Evolutionary conservation across 495 filamentous ascomycete genomes (phyloP).

Genomic region (Podospora anserina): DNA sequence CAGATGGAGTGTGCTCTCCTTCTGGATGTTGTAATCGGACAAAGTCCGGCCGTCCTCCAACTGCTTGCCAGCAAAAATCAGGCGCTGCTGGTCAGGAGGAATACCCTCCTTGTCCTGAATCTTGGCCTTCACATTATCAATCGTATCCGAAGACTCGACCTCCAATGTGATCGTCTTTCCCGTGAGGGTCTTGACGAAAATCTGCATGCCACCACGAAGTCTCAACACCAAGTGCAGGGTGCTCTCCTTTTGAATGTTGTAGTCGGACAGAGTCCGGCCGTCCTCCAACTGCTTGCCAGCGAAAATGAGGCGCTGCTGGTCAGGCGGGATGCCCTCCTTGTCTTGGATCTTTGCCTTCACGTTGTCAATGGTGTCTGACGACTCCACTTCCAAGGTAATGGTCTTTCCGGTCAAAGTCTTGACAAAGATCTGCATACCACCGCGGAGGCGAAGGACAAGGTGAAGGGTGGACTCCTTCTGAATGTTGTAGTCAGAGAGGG

Average conservation of each 20-base stretch:
- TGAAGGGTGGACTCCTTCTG: constrained; percentile 98
- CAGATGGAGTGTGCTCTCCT: constrained; percentile 84
- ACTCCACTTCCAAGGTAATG: constrained; percentile 88
- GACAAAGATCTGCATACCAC: constrained; percentile 96
- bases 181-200: constrained; percentile 90
- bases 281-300: constrained; percentile 81
- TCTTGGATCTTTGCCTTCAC: constrained; percentile 96
- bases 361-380: constrained; percentile 90
- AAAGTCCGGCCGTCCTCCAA: constrained; percentile 81
- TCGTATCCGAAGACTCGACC: constrained; percentile 85
- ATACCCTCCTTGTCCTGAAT: constrained; percentile 94
- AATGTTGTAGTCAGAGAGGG: constrained; percentile 94
- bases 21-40: constrained; percentile 92
- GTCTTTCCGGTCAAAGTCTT: constrained; percentile 86
- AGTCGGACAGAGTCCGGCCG: constrained; percentile 88
- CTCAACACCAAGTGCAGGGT: constrained; percentile 97
- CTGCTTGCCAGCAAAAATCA: constrained; percentile 91
- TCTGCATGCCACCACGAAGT: constrained; percentile 96
- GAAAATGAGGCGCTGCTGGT: constrained; percentile 99
- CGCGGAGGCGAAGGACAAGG: constrained; percentile 93
- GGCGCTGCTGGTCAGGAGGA: constrained; percentile 81
- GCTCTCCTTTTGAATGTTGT: constrained; percentile 99
- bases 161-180: constrained; percentile 92
- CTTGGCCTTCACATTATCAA: constrained; percentile 90
- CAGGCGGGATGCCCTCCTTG: constrained; percentile 98